phyloP scores from a whole-genome alignment of 345 rosid genomes.

The Theobroma cacao region DNA sequence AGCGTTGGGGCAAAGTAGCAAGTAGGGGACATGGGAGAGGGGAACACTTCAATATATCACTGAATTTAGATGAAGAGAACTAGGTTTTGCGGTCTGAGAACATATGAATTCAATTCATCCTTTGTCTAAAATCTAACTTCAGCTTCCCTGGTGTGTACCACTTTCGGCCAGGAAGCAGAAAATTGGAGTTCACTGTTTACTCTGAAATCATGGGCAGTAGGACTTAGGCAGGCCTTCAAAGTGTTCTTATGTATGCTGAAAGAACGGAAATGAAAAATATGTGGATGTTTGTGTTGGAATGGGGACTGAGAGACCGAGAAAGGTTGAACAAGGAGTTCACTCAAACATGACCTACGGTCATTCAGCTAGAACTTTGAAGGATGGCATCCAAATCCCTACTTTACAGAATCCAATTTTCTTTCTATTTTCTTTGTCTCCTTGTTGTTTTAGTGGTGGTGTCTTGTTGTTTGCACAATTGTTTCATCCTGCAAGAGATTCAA shows the following conservation, averaged over 20 bases:
- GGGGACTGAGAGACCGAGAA: neutral
- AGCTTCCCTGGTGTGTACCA: neutral
- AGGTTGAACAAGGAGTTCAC: neutral
- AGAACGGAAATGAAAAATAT: neutral
- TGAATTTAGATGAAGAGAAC: conserved; percentile 3
- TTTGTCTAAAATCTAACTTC: conserved; percentile 3
- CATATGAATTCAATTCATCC: neutral
- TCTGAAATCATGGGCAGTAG: neutral
- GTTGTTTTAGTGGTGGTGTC: neutral
- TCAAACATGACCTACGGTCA: neutral
- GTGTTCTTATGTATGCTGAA: neutral
- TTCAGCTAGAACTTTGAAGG: neutral
- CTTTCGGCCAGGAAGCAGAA: neutral
- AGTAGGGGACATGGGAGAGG: neutral
- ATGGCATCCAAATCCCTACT: neutral
- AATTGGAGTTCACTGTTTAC: neutral
- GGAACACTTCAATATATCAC: neutral
- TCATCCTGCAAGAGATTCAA: neutral
- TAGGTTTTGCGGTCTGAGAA: conserved; percentile 6
- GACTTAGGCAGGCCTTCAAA: neutral
- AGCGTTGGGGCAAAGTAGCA: neutral
- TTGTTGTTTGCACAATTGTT: neutral
- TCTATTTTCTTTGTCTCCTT: neutral
- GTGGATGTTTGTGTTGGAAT: neutral
- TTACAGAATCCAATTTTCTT: no score